Evolutionary conservation across 1,284 basidiomycete species (phyloP).

Genomic region (Psilocybe mexicana): DNA sequence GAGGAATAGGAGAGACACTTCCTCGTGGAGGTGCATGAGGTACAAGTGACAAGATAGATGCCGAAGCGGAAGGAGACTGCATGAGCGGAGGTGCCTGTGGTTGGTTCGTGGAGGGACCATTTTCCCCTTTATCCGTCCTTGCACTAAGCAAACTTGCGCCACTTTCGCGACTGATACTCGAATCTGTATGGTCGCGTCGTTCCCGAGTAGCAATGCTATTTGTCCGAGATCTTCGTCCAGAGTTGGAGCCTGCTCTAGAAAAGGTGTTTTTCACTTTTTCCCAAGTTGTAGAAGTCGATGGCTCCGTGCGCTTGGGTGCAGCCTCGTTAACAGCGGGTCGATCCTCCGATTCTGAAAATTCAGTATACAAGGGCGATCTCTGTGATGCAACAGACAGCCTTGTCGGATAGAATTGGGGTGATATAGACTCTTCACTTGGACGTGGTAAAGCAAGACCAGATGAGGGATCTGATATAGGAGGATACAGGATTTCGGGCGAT

Average conservation of each 20-base stretch:
- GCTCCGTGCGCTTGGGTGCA: conserved; percentile 52
- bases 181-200: conserved; percentile 64
- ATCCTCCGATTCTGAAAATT: conserved; percentile 61
- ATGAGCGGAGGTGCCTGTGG: conserved; percentile 46
- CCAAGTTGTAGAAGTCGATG: conserved; percentile 59
- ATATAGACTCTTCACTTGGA: conserved; percentile 49
- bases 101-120: conserved; percentile 34
- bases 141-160: conserved; percentile 64
- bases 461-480: conserved; percentile 54
- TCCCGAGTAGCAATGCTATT: conserved; percentile 72
- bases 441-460: conserved; percentile 45
- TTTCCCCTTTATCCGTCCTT: conserved; percentile 56
- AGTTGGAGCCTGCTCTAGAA: conserved; percentile 59
- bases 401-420: conserved; percentile 55
- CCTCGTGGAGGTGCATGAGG: conserved; percentile 53
- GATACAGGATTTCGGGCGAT: conserved; percentile 34
- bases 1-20: conserved; percentile 69
- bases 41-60: conserved; percentile 60
- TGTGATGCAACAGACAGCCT: conserved; percentile 63
- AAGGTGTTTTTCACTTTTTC: conserved; percentile 66
- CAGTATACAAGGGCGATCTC: conserved; percentile 52
- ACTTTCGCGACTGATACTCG: conserved; percentile 73
- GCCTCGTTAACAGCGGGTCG: conserved; percentile 44
- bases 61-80: conserved; percentile 65
- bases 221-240: conserved; percentile 72